phyloP scores from a whole-genome alignment of 495 filamentous ascomycete genomes.

The Penicillium simplicissimum region DNA sequence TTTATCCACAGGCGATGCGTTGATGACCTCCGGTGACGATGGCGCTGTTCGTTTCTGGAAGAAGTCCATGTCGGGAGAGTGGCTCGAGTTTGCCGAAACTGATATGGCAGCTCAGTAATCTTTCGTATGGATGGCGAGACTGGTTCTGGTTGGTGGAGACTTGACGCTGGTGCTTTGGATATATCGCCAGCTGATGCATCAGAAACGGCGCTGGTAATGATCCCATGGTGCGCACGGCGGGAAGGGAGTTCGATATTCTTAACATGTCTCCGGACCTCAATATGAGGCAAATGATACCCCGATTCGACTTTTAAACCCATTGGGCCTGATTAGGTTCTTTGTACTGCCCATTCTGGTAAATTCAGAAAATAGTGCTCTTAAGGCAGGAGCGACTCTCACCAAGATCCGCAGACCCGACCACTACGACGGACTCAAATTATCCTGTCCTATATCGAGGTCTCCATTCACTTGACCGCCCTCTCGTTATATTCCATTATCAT shows the following conservation, averaged over 20 bases:
- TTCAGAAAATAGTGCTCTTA: neutral
- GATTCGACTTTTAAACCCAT: neutral
- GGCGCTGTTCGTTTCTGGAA: constrained; percentile 55
- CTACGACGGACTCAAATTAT: neutral
- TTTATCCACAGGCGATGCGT: constrained; percentile 41
- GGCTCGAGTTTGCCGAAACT: constrained; percentile 53
- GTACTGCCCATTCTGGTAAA: neutral
- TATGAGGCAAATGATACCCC: constrained; percentile 28
- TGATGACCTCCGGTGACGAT: constrained; percentile 53
- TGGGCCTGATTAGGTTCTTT: neutral
- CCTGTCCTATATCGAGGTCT: constrained; percentile 1
- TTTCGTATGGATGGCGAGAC: neutral
- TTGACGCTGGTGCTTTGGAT: neutral
- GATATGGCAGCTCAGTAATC: constrained; percentile 42
- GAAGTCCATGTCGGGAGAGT: constrained; percentile 47
- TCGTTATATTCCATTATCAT: constrained; percentile 18
- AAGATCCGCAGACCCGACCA: neutral
- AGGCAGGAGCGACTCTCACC: constrained; percentile 1
- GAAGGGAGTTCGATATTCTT: neutral
- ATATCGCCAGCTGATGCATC: neutral
- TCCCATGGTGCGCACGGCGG: neutral
- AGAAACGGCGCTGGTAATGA: neutral
- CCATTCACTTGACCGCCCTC: constrained; percentile 7
- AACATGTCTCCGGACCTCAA: neutral
- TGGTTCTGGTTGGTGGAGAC: neutral